Conservation (phyloP, 108 stramenopile genomes). For the Phaeodactylum tricornutum region DNA sequence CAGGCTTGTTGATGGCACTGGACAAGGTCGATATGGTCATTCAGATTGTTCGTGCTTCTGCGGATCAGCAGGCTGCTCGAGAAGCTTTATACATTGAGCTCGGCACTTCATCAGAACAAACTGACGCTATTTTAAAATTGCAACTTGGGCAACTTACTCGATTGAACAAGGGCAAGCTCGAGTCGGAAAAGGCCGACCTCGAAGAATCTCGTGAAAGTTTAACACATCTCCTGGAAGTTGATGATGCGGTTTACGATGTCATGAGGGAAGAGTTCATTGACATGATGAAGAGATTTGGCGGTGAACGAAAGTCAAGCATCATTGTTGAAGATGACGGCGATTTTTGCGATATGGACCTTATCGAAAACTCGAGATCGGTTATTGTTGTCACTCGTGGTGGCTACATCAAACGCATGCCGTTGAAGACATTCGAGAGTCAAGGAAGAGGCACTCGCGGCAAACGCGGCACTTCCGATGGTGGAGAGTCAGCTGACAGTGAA, state of each 20-base stretch:
- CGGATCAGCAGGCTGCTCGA: slow-evolving; percentile 61
- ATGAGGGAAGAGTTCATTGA: slow-evolving; percentile 74
- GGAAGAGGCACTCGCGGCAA: slow-evolving; percentile 77
- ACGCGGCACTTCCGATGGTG: slow-evolving; percentile 53
- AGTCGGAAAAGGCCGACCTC: slow-evolving; percentile 57
- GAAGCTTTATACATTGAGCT: slow-evolving; percentile 47
- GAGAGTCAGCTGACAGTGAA: slow-evolving; percentile 49
- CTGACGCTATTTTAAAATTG: slow-evolving; percentile 84
- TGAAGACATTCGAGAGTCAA: slow-evolving; percentile 87
- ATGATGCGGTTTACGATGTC: slow-evolving; percentile 65
- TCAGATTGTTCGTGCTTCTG: slow-evolving; percentile 57
- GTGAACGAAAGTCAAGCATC: slow-evolving; percentile 72
- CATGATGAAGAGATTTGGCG: slow-evolving; percentile 67
- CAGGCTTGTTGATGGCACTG: slow-evolving; percentile 80
- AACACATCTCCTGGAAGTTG: slow-evolving; percentile 43
- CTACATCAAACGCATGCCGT: slow-evolving; percentile 94
- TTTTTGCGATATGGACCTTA: slow-evolving; percentile 76
- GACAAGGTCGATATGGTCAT: slow-evolving; percentile 81
- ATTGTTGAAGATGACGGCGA: slow-evolving; percentile 69
- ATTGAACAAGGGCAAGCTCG: slow-evolving; percentile 80
- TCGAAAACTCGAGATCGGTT: slow-evolving; percentile 82
- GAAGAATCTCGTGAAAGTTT: slow-evolving; percentile 28
- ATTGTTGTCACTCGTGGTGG: slow-evolving; percentile 89
- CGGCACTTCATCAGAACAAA: slow-evolving; percentile 65
- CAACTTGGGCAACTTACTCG: slow-evolving; percentile 87